These are phyloP conservation scores for Aspergillus ellipticus DNA, from an alignment of 495 filamentous ascomycete species.

Conservation along the genomic window DNA sequence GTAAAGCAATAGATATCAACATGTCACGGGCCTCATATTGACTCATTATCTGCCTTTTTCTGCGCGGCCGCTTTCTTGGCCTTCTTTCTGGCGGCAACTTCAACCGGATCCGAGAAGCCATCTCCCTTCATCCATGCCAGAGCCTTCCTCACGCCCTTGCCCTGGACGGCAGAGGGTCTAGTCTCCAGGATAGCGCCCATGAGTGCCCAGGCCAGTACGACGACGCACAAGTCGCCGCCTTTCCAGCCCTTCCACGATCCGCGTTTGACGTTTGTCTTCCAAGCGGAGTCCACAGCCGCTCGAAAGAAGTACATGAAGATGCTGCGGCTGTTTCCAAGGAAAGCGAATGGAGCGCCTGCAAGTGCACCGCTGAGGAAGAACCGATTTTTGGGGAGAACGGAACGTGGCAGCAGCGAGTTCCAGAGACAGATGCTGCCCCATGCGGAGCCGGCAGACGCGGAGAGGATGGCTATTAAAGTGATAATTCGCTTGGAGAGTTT, in stretches of 20 bases:
- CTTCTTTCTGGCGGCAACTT: slow-evolving; percentile 29
- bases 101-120: slow-evolving; percentile 51
- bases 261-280: slow-evolving; percentile 87
- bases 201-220: slow-evolving; percentile 71
- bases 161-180: slow-evolving; percentile 62
- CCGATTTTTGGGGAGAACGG: slow-evolving; percentile 71
- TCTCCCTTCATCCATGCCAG: slow-evolving; percentile 73
- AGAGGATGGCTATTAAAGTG: slow-evolving; percentile 67
- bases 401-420: slow-evolving; percentile 69
- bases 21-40: neutral
- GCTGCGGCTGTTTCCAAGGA: slow-evolving; percentile 61
- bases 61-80: slow-evolving; percentile 21
- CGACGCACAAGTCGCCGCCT: slow-evolving; percentile 78
- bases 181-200: slow-evolving; percentile 76
- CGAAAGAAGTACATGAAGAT: slow-evolving; percentile 69
- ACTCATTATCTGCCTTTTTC: slow-evolving; percentile 19
- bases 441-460: slow-evolving; percentile 69
- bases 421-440: slow-evolving; percentile 91
- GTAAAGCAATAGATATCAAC: neutral
- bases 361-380: slow-evolving; percentile 86
- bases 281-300: slow-evolving; percentile 70
- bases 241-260: slow-evolving; percentile 76
- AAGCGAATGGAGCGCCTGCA: slow-evolving; percentile 74
- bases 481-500: slow-evolving; percentile 58
- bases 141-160: slow-evolving; percentile 64